Percentiles rank a stretch among this genome's conserved stretches.
Evolutionary conservation across 257 asterid genomes (phyloP).

Genomic region (Solanum corneliomulleri): DNA sequence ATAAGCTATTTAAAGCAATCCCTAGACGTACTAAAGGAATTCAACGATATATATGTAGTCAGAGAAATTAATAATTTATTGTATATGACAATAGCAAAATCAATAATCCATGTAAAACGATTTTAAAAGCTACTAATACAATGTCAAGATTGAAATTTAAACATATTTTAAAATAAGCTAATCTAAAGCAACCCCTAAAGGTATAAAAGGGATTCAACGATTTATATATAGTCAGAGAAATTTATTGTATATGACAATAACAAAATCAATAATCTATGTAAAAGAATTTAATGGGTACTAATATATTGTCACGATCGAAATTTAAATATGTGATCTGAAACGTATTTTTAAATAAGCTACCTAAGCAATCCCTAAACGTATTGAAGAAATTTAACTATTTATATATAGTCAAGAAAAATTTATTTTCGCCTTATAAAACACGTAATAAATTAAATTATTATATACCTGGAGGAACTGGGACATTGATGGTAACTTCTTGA

Average conservation of each 20-base stretch:
- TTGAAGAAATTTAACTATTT: neutral
- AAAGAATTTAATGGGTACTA: neutral
- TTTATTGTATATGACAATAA: neutral
- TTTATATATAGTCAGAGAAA: neutral
- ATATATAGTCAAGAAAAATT: neutral
- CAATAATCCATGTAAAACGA: neutral
- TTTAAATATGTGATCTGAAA: neutral
- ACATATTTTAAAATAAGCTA: neutral
- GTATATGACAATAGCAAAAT: too few species aligned
- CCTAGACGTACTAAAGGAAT: too few species aligned
- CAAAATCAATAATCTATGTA: neutral
- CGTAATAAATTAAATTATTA: neutral
- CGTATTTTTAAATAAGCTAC: neutral
- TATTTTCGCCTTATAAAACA: neutral
- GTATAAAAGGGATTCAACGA: neutral
- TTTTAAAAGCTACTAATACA: too few species aligned
- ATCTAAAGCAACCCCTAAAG: neutral
- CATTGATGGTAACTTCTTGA: conserved; percentile 58
- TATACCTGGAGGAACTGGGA: conserved; percentile 46
- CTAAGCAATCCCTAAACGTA: neutral
- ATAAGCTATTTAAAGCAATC: too few species aligned
- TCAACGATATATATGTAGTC: too few species aligned
- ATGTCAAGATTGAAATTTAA: neutral
- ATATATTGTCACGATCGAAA: neutral
- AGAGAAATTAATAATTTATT: too few species aligned